Evolutionary conservation across 495 filamentous ascomycete genomes (phyloP).

Genomic region (Neurospora tetraspora): DNA sequence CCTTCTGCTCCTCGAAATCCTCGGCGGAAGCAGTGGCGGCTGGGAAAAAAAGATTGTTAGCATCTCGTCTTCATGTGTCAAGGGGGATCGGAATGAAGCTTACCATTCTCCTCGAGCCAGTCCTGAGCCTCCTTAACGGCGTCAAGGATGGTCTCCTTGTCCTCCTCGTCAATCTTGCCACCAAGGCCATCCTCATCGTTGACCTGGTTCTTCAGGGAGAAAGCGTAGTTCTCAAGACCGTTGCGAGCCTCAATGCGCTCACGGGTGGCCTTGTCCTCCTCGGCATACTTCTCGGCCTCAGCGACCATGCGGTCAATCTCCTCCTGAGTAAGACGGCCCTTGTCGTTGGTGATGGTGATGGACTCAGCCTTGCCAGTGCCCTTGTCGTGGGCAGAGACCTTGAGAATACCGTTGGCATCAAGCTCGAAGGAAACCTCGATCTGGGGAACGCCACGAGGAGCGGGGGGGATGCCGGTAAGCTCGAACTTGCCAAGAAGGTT

Average conservation of each 20-base stretch:
- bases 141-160: slow-evolving; percentile 95
- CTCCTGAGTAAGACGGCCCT: slow-evolving; percentile 89
- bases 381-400: slow-evolving; percentile 92
- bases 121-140: slow-evolving; percentile 96
- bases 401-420: slow-evolving; percentile 95
- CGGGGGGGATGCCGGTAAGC: slow-evolving; percentile 87
- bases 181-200: slow-evolving; percentile 95
- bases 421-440: slow-evolving; percentile 97
- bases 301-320: slow-evolving; percentile 98
- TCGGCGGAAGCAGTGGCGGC: slow-evolving; percentile 73
- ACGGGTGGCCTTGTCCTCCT: slow-evolving; percentile 96
- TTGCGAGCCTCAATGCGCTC: slow-evolving; percentile 93
- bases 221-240: slow-evolving; percentile 91
- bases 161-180: slow-evolving; percentile 95
- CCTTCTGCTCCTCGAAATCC: slow-evolving; percentile 99
- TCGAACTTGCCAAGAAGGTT: slow-evolving; percentile 97
- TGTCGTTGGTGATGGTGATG: slow-evolving; percentile 97
- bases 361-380: slow-evolving; percentile 93
- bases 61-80: background rate
- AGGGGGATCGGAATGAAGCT: background rate
- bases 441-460: slow-evolving; percentile 91
- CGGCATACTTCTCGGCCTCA: slow-evolving; percentile 95
- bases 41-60: slow-evolving; percentile 12
- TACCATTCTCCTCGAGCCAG: slow-evolving; percentile 89
- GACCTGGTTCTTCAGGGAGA: slow-evolving; percentile 98